These are phyloP conservation scores for Prunus davidiana DNA, from an alignment of 306 rosid genomes.

Conservation along the genomic window DNA sequence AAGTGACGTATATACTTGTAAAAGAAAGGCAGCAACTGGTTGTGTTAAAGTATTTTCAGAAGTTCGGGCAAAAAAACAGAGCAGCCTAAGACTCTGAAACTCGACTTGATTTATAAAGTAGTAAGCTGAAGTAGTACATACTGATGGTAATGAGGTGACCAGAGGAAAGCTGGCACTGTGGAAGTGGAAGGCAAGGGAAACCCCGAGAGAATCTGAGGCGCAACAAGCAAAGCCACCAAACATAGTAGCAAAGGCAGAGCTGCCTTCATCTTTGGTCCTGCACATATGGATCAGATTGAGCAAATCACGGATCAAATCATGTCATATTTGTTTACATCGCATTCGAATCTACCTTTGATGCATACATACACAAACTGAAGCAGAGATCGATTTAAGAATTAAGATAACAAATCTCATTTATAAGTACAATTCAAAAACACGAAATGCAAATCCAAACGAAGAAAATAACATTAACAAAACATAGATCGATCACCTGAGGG, in stretches of 20 bases:
- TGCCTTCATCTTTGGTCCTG: constrained; percentile 29
- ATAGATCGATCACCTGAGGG: constrained; percentile 5
- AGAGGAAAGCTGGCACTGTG: constrained; percentile 83
- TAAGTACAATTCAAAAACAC: neutral
- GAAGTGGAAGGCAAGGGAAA: constrained; percentile 39
- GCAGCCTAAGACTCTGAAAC: neutral
- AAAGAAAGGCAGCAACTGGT: neutral
- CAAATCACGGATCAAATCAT: neutral
- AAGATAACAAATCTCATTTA: neutral
- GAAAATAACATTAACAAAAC: neutral
- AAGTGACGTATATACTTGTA: neutral
- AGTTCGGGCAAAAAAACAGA: neutral
- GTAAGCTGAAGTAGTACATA: constrained; percentile 5
- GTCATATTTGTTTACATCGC: neutral
- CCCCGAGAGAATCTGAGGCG: constrained; percentile 38
- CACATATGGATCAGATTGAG: constrained; percentile 5
- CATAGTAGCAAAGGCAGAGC: constrained; percentile 23
- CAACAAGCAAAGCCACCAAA: constrained; percentile 41
- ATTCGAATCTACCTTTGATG: neutral
- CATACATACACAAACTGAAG: neutral
- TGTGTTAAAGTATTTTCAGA: neutral
- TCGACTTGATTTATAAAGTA: neutral
- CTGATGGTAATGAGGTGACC: constrained; percentile 66
- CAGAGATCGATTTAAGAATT: neutral
- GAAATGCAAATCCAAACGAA: neutral